A percentile compares a stretch with the other conserved stretches of the same genome.
Evolutionary conservation across 768 basidiomycete genomes (phyloP).

Genomic region (Tephrocybe sp.): DNA sequence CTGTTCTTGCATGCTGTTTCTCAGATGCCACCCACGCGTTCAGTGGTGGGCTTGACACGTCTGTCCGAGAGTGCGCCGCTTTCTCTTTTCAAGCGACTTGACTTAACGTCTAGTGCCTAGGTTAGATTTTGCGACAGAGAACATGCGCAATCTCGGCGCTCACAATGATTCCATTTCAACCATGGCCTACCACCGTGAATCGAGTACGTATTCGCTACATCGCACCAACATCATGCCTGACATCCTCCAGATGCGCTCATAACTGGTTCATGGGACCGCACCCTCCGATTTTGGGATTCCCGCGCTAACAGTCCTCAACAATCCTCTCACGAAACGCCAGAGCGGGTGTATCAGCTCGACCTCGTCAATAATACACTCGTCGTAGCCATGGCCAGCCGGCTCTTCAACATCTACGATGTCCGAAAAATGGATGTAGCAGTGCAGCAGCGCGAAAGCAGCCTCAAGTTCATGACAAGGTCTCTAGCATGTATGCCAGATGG

Average conservation of each 20-base stretch:
- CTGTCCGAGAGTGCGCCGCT: conserved; percentile 73
- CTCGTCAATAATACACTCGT: conserved; percentile 78
- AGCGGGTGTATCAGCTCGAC: conserved; percentile 86
- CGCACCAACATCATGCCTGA: neutral
- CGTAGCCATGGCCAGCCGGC: conserved; percentile 88
- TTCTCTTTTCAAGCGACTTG: neutral
- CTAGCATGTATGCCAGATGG: conserved; percentile 93
- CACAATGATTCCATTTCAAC: conserved; percentile 81
- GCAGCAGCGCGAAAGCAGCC: conserved; percentile 85
- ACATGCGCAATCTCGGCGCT: conserved; percentile 71
- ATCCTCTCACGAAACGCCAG: conserved; percentile 67
- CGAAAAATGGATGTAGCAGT: conserved; percentile 73
- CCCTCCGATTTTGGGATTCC: conserved; percentile 86
- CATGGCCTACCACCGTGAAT: conserved; percentile 66
- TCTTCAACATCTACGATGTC: conserved; percentile 89
- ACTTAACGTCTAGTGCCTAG: conserved; percentile 37
- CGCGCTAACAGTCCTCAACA: conserved; percentile 58
- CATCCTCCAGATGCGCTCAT: conserved; percentile 60
- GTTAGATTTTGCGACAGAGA: conserved; percentile 75
- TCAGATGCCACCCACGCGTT: conserved; percentile 66
- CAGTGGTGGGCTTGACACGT: conserved; percentile 86
- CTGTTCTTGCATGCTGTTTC: conserved; percentile 84
- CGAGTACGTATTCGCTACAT: conserved; percentile 46
- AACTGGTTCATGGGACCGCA: conserved; percentile 92
- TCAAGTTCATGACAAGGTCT: conserved; percentile 94